Evolutionary conservation across 2,329 filamentous ascomycete genomes (phyloP).

Genomic region (Neodidymelliopsis sp.): DNA sequence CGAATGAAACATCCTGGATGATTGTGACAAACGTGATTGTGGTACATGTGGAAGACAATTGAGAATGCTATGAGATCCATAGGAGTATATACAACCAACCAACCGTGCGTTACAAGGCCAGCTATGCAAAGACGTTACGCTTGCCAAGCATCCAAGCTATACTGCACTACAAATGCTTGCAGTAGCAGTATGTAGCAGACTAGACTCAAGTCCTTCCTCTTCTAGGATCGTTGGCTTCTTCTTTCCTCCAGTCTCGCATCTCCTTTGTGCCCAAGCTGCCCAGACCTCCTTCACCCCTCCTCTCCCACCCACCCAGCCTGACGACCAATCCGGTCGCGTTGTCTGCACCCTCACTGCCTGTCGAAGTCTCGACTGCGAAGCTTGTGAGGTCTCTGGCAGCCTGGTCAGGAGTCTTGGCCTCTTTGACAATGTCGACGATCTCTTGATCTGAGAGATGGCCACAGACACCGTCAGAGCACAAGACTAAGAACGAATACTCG

Average conservation of each 20-base stretch:
- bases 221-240: conserved; percentile 83
- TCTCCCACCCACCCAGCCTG: conserved; percentile 70
- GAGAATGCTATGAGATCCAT: conserved; percentile 2
- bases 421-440: conserved; percentile 94
- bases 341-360: conserved; percentile 59
- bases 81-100: conserved; percentile 10
- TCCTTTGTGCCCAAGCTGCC: conserved; percentile 93
- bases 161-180: neutral
- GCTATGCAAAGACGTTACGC: conserved; percentile 10
- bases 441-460: conserved; percentile 90
- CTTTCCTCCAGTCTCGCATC: conserved; percentile 80
- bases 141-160: neutral
- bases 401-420: conserved; percentile 88
- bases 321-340: conserved; percentile 71
- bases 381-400: conserved; percentile 79
- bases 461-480: conserved; percentile 88
- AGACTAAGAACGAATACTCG: conserved; percentile 86
- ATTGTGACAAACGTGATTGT: neutral
- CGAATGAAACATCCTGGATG: neutral
- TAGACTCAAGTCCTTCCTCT: conserved; percentile 64
- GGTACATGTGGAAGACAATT: neutral
- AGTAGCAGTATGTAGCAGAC: neutral
- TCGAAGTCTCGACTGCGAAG: conserved; percentile 84
- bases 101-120: conserved; percentile 6
- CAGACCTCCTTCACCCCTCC: conserved; percentile 80